Percentiles rank a stretch among this genome's conserved stretches.
Evolutionary conservation across 306 rosid species (phyloP).

Genomic region (Clitoria ternatea): DNA sequence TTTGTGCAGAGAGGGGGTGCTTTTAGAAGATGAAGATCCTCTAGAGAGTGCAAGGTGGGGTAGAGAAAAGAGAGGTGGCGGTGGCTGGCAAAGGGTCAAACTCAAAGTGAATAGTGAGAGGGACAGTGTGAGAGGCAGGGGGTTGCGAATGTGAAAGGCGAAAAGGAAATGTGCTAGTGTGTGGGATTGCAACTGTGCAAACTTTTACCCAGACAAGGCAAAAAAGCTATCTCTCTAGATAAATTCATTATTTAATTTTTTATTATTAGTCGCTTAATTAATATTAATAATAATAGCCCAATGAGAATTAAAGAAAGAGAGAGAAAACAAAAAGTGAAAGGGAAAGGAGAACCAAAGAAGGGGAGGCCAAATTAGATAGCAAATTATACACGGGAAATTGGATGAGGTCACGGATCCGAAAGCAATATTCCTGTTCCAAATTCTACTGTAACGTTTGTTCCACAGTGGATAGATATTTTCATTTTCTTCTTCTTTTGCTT

Average conservation of each 20-base stretch:
- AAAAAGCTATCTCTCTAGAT: background rate
- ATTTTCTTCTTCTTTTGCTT: too few species aligned
- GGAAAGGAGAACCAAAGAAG: background rate
- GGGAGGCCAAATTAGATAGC: background rate
- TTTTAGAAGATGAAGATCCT: slow-evolving; percentile 35
- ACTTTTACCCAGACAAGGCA: slow-evolving; percentile 12
- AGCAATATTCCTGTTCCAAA: background rate
- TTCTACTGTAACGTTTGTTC: background rate
- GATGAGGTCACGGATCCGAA: background rate
- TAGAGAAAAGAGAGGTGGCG: slow-evolving; percentile 41
- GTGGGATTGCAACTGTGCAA: slow-evolving; percentile 10
- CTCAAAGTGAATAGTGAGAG: slow-evolving; percentile 67
- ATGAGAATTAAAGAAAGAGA: background rate
- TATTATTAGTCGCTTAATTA: too few species aligned
- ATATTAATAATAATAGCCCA: background rate
- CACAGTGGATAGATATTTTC: background rate
- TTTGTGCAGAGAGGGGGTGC: slow-evolving; percentile 30
- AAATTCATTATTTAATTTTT: background rate
- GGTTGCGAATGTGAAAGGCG: slow-evolving; percentile 45
- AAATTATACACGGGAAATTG: background rate
- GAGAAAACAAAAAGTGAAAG: slow-evolving; percentile 1
- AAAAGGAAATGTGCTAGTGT: slow-evolving; percentile 28
- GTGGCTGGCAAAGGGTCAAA: slow-evolving; percentile 95
- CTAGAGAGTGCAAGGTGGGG: slow-evolving; percentile 57
- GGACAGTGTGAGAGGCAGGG: slow-evolving; percentile 26